Percentiles rank a stretch among this genome's conserved stretches.
These are phyloP conservation scores for Mrakia hoshinonis DNA, from an alignment of 768 basidiomycete genomes.

Conservation along the genomic window DNA sequence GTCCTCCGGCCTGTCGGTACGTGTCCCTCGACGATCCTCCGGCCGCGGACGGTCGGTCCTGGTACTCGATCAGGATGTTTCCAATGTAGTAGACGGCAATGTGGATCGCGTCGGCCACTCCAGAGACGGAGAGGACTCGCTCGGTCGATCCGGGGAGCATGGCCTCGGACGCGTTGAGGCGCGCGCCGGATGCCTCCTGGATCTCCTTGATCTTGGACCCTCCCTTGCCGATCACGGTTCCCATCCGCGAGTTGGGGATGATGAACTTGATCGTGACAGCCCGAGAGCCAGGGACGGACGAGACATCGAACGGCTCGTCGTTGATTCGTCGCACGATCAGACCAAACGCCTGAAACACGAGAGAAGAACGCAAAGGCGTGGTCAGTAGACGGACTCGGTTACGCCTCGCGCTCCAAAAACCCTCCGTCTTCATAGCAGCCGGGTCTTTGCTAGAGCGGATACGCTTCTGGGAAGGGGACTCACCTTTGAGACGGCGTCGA, in stretches of 20 bases:
- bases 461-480: constrained; percentile 33
- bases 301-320: constrained; percentile 95
- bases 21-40: constrained; percentile 25
- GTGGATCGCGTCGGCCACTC: constrained; percentile 97
- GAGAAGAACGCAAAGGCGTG: background rate
- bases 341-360: constrained; percentile 70
- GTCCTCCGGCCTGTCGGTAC: constrained; percentile 58
- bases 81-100: constrained; percentile 99
- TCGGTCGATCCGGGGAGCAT: constrained; percentile 99
- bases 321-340: constrained; percentile 97
- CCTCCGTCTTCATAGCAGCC: background rate
- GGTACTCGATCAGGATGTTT: constrained; percentile 66
- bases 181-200: constrained; percentile 93
- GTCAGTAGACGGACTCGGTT: background rate
- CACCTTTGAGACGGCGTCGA: constrained; percentile 98
- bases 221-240: constrained; percentile 69
- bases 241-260: constrained; percentile 31
- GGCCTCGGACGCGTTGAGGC: constrained; percentile 91
- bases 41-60: constrained; percentile 47
- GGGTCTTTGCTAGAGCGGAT: background rate
- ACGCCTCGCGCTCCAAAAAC: background rate
- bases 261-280: constrained; percentile 86
- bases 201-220: constrained; percentile 99
- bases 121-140: constrained; percentile 95
- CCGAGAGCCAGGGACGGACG: constrained; percentile 92